These are phyloP conservation scores for Globisporangium orthogonon DNA, from an alignment of 352 stramenopile species.

Conservation along the genomic window DNA sequence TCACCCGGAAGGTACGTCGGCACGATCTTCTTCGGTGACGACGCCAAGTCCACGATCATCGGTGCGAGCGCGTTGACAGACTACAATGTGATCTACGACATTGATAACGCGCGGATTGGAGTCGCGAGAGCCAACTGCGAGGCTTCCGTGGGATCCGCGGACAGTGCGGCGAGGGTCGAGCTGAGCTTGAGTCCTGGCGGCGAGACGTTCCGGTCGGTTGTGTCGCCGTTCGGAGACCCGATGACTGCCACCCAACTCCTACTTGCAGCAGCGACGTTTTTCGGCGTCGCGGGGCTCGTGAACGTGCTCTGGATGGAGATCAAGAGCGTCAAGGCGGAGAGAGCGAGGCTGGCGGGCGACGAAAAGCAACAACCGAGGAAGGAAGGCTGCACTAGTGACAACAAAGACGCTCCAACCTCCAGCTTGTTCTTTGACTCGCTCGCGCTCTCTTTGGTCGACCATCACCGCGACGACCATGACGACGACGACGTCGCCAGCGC, in stretches of 20 bases:
- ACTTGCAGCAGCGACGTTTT: conserved; percentile 27
- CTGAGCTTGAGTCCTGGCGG: conserved; percentile 52
- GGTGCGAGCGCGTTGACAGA: conserved; percentile 54
- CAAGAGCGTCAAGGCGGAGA: background rate
- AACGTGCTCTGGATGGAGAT: conserved; percentile 44
- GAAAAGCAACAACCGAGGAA: background rate
- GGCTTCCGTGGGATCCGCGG: background rate
- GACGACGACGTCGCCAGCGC: conserved; percentile 11
- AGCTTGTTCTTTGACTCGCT: background rate
- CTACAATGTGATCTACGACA: conserved; percentile 80
- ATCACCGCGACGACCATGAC: conserved; percentile 2
- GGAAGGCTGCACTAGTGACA: background rate
- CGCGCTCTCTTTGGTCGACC: background rate
- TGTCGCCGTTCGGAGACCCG: conserved; percentile 19
- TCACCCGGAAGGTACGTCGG: conserved; percentile 34
- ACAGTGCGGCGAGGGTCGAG: conserved; percentile 21
- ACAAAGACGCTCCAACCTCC: background rate
- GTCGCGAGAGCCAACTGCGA: conserved; percentile 57
- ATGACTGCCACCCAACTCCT: conserved; percentile 36
- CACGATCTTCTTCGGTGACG: conserved; percentile 64
- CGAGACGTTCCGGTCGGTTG: conserved; percentile 36
- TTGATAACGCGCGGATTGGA: conserved; percentile 62
- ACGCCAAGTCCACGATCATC: conserved; percentile 62
- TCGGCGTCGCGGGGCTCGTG: conserved; percentile 43
- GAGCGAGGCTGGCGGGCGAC: background rate